Base-by-base conservation (phyloP, 2,329 filamentous ascomycete genomes). In the Pestalotiopsis sp. region DNA sequence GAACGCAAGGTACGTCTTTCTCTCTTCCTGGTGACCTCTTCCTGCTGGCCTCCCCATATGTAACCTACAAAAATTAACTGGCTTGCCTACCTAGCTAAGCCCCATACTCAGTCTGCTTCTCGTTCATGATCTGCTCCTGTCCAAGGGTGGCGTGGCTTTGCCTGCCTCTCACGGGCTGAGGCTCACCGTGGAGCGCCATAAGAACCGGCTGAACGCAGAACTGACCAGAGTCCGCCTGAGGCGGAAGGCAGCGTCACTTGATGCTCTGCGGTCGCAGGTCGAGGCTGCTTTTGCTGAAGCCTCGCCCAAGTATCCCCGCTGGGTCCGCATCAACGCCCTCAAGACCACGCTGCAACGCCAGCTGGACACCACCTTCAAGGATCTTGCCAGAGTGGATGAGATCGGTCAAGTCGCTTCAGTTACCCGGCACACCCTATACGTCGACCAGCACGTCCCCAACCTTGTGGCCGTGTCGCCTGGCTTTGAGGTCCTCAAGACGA, bases 301-400 rank as follows among this genome's bases (percentile, higher is more conserved):
- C 40, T 74, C 77, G 1, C 78, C 77, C 0, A 81, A 82, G 55
- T 92, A 95, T 75, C 94, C 94, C n/a, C 89, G 96, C 66, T 99
- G 96, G 96, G 89, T 97, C 55, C 89, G 96, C 1, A 85, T 98
- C 70, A 99, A 98, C 76, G 89, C 90, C 0, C 81, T 98, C 13
- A 91, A 89, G 72, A 91, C 90, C 11, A 91, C 86, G 0, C 77
- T 97, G 4, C 85, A 91, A 20, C 85, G 89, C 3, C 92, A 97
- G 79, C 81, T 97, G n/a, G 81, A 84, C 17, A 90, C 88, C 0
- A 95, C 92, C 0, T 97, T 98, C 78, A 79, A 85, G 0, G 83
- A 82, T 0, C 95, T 91, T 73, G 79, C 82, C 22, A 82, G 84
- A 59, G 89, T 90, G 1, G 75, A 81, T 0, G 83, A 82, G 0